phyloP scores from a whole-genome alignment of 106 monocot species.

The Phalaenopsis aphrodite region DNA sequence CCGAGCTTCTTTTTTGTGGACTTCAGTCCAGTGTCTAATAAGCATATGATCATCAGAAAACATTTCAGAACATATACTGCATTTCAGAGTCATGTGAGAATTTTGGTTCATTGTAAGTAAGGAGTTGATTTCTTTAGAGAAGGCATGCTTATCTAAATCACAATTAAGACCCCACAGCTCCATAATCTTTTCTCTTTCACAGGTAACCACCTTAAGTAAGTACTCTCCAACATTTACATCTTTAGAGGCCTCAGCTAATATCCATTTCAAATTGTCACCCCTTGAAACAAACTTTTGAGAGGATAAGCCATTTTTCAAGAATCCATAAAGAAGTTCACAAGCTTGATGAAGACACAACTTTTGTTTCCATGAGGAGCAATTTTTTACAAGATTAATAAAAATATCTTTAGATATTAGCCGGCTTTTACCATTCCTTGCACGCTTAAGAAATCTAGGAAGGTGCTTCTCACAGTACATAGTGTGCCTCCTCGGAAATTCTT shows the following conservation, averaged over 20 bases:
- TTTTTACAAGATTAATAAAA: constrained; percentile 48
- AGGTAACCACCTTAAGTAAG: constrained; percentile 72
- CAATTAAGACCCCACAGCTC: constrained; percentile 48
- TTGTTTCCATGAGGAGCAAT: constrained; percentile 55
- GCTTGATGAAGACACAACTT: constrained; percentile 66
- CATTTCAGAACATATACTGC: constrained; percentile 58
- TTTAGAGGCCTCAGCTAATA: constrained; percentile 65
- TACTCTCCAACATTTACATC: constrained; percentile 58
- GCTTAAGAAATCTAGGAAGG: constrained; percentile 72
- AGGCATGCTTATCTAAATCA: constrained; percentile 12
- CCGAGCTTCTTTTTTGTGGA: constrained; percentile 88
- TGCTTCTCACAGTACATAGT: constrained; percentile 86
- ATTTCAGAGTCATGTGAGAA: constrained; percentile 33
- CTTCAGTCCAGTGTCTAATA: constrained; percentile 59
- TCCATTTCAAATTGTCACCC: constrained; percentile 36
- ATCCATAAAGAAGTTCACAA: constrained; percentile 80
- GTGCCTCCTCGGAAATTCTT: constrained; percentile 51
- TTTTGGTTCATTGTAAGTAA: constrained; percentile 2
- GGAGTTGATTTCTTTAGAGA: constrained; percentile 17
- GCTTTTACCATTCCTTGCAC: constrained; percentile 61
- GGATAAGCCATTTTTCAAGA: constrained; percentile 64
- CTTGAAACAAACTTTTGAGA: constrained; percentile 32
- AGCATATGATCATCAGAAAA: constrained; percentile 57
- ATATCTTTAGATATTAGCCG: constrained; percentile 75
- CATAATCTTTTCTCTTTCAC: constrained; percentile 69